phyloP scores from a whole-genome alignment of 2,329 filamentous ascomycete genomes.

The Cyanodermella asteris region DNA sequence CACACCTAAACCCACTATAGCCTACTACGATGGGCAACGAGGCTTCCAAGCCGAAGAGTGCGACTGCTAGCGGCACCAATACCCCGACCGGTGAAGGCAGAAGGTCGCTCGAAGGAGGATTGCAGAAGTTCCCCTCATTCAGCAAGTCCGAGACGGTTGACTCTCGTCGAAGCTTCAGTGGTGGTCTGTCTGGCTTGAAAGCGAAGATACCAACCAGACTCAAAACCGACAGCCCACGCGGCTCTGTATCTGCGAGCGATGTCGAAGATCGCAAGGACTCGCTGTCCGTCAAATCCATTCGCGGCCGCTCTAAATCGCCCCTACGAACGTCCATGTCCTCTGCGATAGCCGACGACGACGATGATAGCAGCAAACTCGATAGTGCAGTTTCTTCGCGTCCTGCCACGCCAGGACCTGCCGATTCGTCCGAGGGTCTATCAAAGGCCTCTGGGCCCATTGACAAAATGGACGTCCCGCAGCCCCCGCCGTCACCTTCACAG shows the following conservation, averaged over 20 bases:
- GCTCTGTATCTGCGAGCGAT: conserved; percentile 47
- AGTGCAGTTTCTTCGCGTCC: no score
- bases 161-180: conserved; percentile 66
- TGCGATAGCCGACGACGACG: conserved; percentile 26
- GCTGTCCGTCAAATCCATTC: conserved; percentile 52
- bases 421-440: no score
- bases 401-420: conserved; percentile 20
- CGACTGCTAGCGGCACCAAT: conserved; percentile 26
- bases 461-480: conserved; percentile 32
- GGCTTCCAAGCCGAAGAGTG: conserved; percentile 32
- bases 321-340: conserved; percentile 48
- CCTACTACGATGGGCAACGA: conserved; percentile 23
- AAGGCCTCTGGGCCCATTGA: no score
- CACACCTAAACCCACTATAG: background rate
- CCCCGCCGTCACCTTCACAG: conserved; percentile 73
- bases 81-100: conserved; percentile 14
- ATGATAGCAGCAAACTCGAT: conserved; percentile 7
- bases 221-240: conserved; percentile 61
- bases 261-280: conserved; percentile 45
- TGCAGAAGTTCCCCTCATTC: conserved; percentile 81
- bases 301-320: no score
- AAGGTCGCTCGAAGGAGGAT: conserved; percentile 25
- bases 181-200: conserved; percentile 47
- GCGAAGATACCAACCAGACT: conserved; percentile 67
- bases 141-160: conserved; percentile 84